Conservation (phyloP, 2,329 filamentous ascomycete genomes). For the Escovopsis weberi region DNA sequence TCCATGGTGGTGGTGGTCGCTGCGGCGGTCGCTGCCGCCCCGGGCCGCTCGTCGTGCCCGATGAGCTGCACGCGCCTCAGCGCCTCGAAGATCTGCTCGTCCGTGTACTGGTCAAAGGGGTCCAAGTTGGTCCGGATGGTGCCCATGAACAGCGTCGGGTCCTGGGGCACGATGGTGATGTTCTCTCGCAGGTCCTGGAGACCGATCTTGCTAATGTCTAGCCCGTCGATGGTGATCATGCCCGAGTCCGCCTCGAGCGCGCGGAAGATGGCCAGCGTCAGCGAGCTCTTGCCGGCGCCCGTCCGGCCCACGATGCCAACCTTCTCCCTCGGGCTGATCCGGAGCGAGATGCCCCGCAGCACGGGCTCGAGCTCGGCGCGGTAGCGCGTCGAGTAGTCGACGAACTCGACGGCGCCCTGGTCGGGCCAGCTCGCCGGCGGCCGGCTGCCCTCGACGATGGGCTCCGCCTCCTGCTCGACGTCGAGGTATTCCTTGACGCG, state of each 20-base stretch:
- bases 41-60: conserved; percentile 36
- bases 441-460: conserved; percentile 62
- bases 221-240: conserved; percentile 75
- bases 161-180: conserved; percentile 95
- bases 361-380: conserved; percentile 77
- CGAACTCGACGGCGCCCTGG: conserved; percentile 74
- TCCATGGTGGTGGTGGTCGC: conserved; percentile 4
- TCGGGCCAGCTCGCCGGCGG: conserved; percentile 74
- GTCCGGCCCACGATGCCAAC: conserved; percentile 93
- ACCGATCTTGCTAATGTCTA: conserved; percentile 84
- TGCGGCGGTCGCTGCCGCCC: not conserved
- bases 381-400: conserved; percentile 80
- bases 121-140: conserved; percentile 88
- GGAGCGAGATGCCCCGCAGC: conserved; percentile 70
- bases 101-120: conserved; percentile 76
- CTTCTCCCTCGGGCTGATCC: conserved; percentile 75
- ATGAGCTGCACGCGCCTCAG: conserved; percentile 84
- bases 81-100: conserved; percentile 79
- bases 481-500: conserved; percentile 95
- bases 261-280: conserved; percentile 85
- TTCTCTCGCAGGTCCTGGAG: conserved; percentile 85
- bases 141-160: conserved; percentile 86
- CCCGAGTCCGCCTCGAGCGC: conserved; percentile 83
- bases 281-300: conserved; percentile 89
- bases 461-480: conserved; percentile 79